These are phyloP conservation scores for Ophiostoma australiae DNA, from an alignment of 2,329 filamentous ascomycete genomes.

Conservation along the genomic window DNA sequence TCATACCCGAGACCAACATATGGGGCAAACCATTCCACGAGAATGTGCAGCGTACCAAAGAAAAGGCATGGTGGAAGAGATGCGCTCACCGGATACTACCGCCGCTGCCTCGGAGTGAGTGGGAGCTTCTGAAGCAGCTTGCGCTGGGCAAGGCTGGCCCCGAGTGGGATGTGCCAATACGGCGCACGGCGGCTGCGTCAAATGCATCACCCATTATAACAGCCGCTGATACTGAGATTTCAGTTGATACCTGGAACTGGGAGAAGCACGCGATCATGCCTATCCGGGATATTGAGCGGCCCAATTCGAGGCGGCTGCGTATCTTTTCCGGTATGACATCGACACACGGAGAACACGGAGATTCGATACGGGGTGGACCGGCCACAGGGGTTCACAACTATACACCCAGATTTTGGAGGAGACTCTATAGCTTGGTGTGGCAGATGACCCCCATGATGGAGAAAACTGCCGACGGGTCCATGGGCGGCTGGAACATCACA, in stretches of 20 bases:
- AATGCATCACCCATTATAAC: constrained; percentile 23
- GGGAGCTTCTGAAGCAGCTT: constrained; percentile 50
- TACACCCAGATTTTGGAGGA: constrained; percentile 42
- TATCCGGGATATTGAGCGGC: constrained; percentile 38
- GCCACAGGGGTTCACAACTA: constrained; percentile 36
- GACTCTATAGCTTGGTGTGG: constrained; percentile 47
- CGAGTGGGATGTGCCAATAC: constrained; percentile 39
- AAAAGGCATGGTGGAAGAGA: constrained; percentile 45
- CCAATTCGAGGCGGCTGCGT: constrained; percentile 35
- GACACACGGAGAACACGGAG: constrained; percentile 27
- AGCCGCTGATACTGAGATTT: background rate
- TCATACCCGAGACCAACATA: constrained; percentile 42
- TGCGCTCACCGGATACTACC: constrained; percentile 46
- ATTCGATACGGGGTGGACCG: constrained; percentile 31
- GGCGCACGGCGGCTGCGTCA: constrained; percentile 32
- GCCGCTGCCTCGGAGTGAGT: constrained; percentile 51
- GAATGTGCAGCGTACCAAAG: constrained; percentile 40
- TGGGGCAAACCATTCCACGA: constrained; percentile 46
- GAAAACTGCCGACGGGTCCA: constrained; percentile 28
- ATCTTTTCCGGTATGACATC: constrained; percentile 15
- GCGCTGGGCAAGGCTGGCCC: constrained; percentile 38
- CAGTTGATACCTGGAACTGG: constrained; percentile 40
- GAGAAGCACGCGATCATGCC: constrained; percentile 39
- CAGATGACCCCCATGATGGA: constrained; percentile 42
- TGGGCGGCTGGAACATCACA: constrained; percentile 34